phyloP scores from a whole-genome alignment of 1,284 basidiomycete species.

The Omphalotus olearius region DNA sequence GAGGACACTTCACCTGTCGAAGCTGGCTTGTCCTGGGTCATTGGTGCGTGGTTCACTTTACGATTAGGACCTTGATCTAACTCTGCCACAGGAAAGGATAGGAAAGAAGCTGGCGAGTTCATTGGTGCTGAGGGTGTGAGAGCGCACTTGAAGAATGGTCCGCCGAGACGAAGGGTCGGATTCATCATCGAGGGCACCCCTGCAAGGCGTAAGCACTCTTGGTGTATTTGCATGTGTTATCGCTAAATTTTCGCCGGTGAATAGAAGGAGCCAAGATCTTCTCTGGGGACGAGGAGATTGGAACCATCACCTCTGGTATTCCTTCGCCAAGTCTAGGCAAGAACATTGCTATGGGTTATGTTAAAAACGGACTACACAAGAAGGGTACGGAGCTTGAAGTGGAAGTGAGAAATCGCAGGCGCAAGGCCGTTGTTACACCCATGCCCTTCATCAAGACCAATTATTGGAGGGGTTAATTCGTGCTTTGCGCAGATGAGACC shows the following conservation, averaged over 20 bases:
- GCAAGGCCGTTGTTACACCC: constrained; percentile 64
- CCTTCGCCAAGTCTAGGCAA: constrained; percentile 87
- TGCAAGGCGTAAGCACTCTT: constrained; percentile 60
- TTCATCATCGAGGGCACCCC: constrained; percentile 82
- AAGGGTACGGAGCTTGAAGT: constrained; percentile 83
- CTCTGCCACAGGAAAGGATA: constrained; percentile 64
- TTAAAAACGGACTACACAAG: constrained; percentile 81
- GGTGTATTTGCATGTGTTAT: constrained; percentile 1
- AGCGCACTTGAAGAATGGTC: constrained; percentile 79
- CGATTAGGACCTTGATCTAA: background rate
- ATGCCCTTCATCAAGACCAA: constrained; percentile 81
- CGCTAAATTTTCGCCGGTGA: constrained; percentile 7
- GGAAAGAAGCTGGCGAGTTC: constrained; percentile 70
- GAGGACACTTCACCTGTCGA: constrained; percentile 87
- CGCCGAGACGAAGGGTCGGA: constrained; percentile 79
- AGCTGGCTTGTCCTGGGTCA: constrained; percentile 90
- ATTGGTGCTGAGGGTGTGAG: constrained; percentile 82
- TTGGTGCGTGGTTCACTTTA: constrained; percentile 47
- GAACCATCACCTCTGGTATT: constrained; percentile 89
- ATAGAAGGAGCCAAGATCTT: constrained; percentile 82
- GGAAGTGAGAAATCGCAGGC: constrained; percentile 72
- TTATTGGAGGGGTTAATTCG: constrained; percentile 32
- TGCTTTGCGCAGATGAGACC: no score
- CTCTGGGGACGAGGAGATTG: constrained; percentile 53
- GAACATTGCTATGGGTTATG: constrained; percentile 97